Evolutionary conservation across 2,329 filamentous ascomycete genomes (phyloP).

Genomic region (Akanthomyces uredinophilus): DNA sequence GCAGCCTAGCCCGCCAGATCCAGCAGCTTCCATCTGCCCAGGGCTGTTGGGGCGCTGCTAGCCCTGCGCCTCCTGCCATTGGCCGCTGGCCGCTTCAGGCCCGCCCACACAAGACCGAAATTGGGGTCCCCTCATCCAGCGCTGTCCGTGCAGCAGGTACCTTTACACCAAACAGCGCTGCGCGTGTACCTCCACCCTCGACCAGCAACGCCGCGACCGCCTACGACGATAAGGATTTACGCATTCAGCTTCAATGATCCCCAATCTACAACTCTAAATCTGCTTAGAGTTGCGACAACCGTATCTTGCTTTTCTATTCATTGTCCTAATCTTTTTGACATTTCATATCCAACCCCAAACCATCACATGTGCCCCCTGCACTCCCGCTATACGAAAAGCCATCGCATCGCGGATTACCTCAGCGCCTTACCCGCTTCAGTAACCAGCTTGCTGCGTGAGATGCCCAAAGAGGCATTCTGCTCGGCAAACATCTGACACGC

Average conservation of each 20-base stretch:
- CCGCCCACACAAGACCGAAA: slow-evolving; percentile 6
- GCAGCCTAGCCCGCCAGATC: neutral
- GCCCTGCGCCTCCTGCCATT: neutral
- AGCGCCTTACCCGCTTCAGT: neutral
- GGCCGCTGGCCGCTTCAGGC: neutral
- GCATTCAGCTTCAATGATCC: neutral
- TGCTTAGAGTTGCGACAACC: neutral
- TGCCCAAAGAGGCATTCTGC: neutral
- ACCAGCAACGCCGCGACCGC: neutral
- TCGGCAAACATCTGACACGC: slow-evolving; percentile 3
- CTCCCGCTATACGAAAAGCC: neutral
- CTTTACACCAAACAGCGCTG: neutral
- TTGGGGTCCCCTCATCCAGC: slow-evolving; percentile 5
- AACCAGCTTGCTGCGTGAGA: neutral
- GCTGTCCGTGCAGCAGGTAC: neutral
- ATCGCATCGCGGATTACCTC: slow-evolving; percentile 3
- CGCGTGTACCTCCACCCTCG: neutral
- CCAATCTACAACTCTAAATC: neutral
- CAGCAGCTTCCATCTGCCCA: slow-evolving; percentile 13
- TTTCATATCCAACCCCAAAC: neutral
- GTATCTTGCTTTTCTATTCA: neutral
- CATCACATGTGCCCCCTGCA: neutral
- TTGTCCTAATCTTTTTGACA: neutral
- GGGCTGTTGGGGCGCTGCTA: slow-evolving; percentile 12
- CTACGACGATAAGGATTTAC: neutral